Base-by-base conservation (phyloP, 805 yeast species). In the Metschnikowia anglica region DNA sequence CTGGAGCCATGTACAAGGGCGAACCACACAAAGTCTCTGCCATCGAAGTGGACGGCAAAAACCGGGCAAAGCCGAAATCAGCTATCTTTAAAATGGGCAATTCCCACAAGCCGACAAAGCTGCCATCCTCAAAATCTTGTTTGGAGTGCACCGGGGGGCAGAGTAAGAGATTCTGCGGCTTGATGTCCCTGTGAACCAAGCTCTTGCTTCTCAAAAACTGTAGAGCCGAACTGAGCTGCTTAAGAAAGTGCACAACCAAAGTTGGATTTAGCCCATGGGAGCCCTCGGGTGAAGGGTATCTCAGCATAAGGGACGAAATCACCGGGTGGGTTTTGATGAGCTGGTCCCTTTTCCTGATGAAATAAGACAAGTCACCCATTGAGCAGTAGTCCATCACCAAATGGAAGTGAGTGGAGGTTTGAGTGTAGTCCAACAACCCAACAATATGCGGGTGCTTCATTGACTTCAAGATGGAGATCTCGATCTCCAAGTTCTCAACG, bases 1-100 rank as follows among this genome's bases (percentile, higher is more conserved):
- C 99, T 0, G 99, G 99, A 0, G 99, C 99, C 99, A 93, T 93
- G 65, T 93, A 93, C 33, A 93, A 74, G 3, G 99, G 99, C 9
- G 96, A 88, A 1, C 99, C 99, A 73, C 99, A 93, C 52, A 93
- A 71, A 1, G 99, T 93, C 61, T 93, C 99, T 1, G 98, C 98
- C 79, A 93, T 74, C 1, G 96, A 83, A 2, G 97, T 85, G 37
- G 86, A 81, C 5, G 99, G 99, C 55, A 93, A 73, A 59, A 90
- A 87, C 48, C 98, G 75, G 4, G 99, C 99, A 68, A 93, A 93
- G 1, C 99, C 99, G 65, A 93, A 93, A 68, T 93, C 99, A 10
- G 99, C 99, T 47, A 93, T 82, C 63, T 91, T 91, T 49, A 93
- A 73, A 8, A 90, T 77, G 1, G 99, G 99, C 48, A 93, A 70